Percentiles rank a stretch among this genome's conserved stretches.
Conservation (phyloP, 805 yeast genomes). For the Ogataea paraovalis region DNA sequence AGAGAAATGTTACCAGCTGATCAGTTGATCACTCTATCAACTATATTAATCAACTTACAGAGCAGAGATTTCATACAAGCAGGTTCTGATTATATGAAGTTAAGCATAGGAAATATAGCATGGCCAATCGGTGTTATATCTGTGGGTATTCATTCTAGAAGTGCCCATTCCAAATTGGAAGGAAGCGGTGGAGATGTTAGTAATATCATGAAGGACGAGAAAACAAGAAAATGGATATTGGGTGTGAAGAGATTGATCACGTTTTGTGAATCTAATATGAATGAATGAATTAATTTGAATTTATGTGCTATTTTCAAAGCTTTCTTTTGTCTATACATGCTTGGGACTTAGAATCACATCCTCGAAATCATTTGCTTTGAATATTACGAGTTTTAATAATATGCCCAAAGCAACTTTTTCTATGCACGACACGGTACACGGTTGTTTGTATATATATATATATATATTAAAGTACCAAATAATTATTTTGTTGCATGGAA, state of each 20-base stretch:
- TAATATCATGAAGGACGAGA: constrained; percentile 76
- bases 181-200: constrained; percentile 38
- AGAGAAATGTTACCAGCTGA: constrained; percentile 36
- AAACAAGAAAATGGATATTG: constrained; percentile 72
- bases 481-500: too few relatives aligned
- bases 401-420: too few relatives aligned
- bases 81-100: constrained; percentile 63
- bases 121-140: constrained; percentile 88
- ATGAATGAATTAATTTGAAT: background rate
- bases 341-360: too few relatives aligned
- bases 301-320: too few relatives aligned
- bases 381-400: too few relatives aligned
- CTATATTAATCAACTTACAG: constrained; percentile 62
- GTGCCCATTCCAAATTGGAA: constrained; percentile 54
- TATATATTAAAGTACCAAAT: too few relatives aligned
- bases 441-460: too few relatives aligned
- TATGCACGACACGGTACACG: too few relatives aligned
- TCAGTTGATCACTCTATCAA: constrained; percentile 50
- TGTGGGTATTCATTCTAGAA: constrained; percentile 76
- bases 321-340: too few relatives aligned
- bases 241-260: constrained; percentile 72
- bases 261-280: constrained; percentile 33
- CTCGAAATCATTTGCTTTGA: too few relatives aligned
- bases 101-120: constrained; percentile 83
- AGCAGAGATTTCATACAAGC: constrained; percentile 46